Base-by-base conservation (phyloP, 208 protist genomes). In the Trypanosoma avium region DNA sequence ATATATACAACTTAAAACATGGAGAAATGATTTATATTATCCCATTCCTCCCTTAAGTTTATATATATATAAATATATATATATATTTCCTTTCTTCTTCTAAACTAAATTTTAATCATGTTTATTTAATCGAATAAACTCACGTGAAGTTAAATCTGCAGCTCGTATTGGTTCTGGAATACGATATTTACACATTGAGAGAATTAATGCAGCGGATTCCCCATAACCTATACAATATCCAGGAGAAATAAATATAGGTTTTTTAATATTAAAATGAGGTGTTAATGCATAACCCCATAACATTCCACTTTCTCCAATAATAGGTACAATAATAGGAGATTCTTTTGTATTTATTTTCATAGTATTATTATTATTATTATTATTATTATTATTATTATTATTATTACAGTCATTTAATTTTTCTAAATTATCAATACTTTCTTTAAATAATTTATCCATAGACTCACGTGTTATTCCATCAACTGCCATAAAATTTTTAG, bases 131-230 rank as follows among this genome's bases (percentile, higher is more conserved):
- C 75, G 79, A 67, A 93, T 85, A 54, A 77, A 97, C 26, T 88
- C 77, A 29, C 97, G 80, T 7, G 93, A 97, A 29, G 57, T 60
- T 22, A 96, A 48, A 61, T 99, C 97, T 2, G 97, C 97, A 21
- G 87, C 82, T 0, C 94, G 81, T 9, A 97, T 89, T 6, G 97
- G 95, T 70, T 99, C 97, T 2, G 96, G 94, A 2, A 99, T 79
- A 19, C 94, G 79, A 35, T 89, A 63, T 0, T 50, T 65, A 36
- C 77, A 77, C 56, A 84, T 88, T 1, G 54, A 61, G 3, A 73
- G 27, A 7, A 87, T 70, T 47, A 87, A 42, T 12, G 67, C 76
- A 2, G 93, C 71, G 2, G 93, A 84, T 27, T 86, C 82, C 12
- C 77, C 65, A 22, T 94, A 93, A 19, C 82, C 82, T 12, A 98